phyloP scores from a whole-genome alignment of 1,284 basidiomycete species.

The Microbotryum saponariae region DNA sequence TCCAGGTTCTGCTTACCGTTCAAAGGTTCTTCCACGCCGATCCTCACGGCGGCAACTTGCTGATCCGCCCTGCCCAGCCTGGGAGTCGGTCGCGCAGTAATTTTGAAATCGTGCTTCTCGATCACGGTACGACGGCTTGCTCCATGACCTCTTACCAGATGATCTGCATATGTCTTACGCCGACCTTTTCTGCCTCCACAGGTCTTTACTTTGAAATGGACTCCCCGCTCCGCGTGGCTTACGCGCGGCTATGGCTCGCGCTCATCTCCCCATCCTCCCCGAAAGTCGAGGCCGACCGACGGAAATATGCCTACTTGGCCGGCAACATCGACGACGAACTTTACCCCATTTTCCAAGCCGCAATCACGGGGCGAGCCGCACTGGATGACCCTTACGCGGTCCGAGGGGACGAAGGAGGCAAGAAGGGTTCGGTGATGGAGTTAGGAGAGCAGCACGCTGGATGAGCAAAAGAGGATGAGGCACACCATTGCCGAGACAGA shows the following conservation, averaged over 20 bases:
- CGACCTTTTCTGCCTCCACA: background rate
- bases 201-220: conserved; percentile 83
- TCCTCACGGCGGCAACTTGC: conserved; percentile 61
- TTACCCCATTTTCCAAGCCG: conserved; percentile 62
- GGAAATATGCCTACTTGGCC: conserved; percentile 72
- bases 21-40: conserved; percentile 62
- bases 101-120: conserved; percentile 86
- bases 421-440: conserved; percentile 65
- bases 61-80: conserved; percentile 67
- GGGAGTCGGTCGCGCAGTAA: conserved; percentile 72
- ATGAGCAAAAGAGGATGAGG: conserved; percentile 68
- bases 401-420: conserved; percentile 25
- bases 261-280: conserved; percentile 66
- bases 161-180: background rate
- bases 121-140: conserved; percentile 53
- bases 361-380: conserved; percentile 59
- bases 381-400: conserved; percentile 31
- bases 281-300: conserved; percentile 56
- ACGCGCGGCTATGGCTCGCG: conserved; percentile 67
- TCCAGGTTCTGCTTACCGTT: conserved; percentile 37
- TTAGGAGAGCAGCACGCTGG: conserved; percentile 57
- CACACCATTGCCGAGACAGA: conserved; percentile 70
- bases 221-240: conserved; percentile 59
- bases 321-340: conserved; percentile 82
- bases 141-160: background rate